Percentiles rank a stretch among this genome's conserved stretches.
These are phyloP conservation scores for Fusarium austroafricanum DNA, from an alignment of 2,329 filamentous ascomycete genomes.

Conservation along the genomic window DNA sequence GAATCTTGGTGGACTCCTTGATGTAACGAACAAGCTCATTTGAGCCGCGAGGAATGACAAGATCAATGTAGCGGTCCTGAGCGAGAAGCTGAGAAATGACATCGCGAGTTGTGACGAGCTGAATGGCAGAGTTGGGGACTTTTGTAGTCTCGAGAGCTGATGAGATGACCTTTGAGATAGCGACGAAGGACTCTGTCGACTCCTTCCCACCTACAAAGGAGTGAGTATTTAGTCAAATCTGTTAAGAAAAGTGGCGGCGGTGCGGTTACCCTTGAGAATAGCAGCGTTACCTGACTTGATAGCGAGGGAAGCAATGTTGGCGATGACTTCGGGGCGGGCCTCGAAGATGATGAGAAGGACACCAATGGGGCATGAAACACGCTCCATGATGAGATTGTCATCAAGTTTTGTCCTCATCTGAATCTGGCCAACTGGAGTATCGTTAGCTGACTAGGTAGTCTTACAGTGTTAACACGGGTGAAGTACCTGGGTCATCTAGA, in stretches of 20 bases:
- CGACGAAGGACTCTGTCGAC: slow-evolving; percentile 92
- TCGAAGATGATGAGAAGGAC: slow-evolving; percentile 99
- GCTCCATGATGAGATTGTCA: slow-evolving; percentile 84
- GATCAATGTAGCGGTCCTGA: slow-evolving; percentile 88
- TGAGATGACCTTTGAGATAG: slow-evolving; percentile 88
- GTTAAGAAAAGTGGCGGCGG: not conserved
- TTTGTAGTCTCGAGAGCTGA: slow-evolving; percentile 75
- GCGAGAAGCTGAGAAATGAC: slow-evolving; percentile 88
- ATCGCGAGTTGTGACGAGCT: slow-evolving; percentile 93
- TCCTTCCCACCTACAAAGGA: slow-evolving; percentile 81
- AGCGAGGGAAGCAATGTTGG: slow-evolving; percentile 94
- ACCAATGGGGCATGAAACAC: slow-evolving; percentile 93
- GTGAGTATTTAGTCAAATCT: not conserved
- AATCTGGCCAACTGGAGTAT: slow-evolving; percentile 77
- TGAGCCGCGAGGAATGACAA: slow-evolving; percentile 91
- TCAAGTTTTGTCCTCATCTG: slow-evolving; percentile 88
- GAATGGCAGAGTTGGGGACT: slow-evolving; percentile 88
- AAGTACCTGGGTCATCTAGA: slow-evolving; percentile 83
- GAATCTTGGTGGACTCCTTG: slow-evolving; percentile 91
- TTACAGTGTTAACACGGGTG: not conserved
- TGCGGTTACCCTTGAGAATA: slow-evolving; percentile 84
- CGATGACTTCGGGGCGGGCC: slow-evolving; percentile 96
- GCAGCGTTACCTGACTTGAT: slow-evolving; percentile 98
- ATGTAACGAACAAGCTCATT: slow-evolving; percentile 92
- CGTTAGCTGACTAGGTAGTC: slow-evolving; percentile 2